Percentiles rank a stretch among this genome's conserved stretches.
These are phyloP conservation scores for Tetrapisispora pingtungensis DNA, from an alignment of 805 yeast species.

Conservation along the genomic window DNA sequence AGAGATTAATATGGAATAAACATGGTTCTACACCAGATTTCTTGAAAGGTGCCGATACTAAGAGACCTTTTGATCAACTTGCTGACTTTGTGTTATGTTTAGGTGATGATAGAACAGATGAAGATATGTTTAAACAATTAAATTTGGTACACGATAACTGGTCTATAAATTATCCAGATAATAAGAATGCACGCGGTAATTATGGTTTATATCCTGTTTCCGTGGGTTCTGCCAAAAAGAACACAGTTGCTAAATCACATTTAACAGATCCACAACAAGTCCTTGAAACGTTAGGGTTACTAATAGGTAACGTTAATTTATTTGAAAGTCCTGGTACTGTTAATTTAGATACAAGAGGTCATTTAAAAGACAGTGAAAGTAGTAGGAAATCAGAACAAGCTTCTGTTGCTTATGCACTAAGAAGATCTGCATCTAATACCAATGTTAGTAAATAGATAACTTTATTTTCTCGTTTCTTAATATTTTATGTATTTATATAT, in stretches of 20 bases:
- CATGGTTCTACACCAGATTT: slow-evolving; percentile 48
- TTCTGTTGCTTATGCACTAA: slow-evolving; percentile 20
- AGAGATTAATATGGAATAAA: slow-evolving; percentile 54
- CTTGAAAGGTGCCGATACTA: slow-evolving; percentile 26
- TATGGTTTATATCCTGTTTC: slow-evolving; percentile 76
- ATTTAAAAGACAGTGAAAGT: slow-evolving; percentile 37
- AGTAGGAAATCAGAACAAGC: slow-evolving; percentile 32
- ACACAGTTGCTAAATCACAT: slow-evolving; percentile 78
- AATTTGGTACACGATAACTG: slow-evolving; percentile 45
- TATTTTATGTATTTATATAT: slow-evolving; percentile 1
- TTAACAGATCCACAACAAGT: slow-evolving; percentile 77
- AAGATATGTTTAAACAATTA: slow-evolving; percentile 87
- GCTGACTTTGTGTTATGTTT: slow-evolving; percentile 84
- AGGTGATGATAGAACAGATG: slow-evolving; percentile 96
- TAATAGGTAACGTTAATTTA: slow-evolving; percentile 68
- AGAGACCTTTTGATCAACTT: slow-evolving; percentile 34
- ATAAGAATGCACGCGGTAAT: slow-evolving; percentile 38
- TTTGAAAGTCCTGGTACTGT: slow-evolving; percentile 73
- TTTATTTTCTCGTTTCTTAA: not conserved
- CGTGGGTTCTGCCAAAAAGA: slow-evolving; percentile 85
- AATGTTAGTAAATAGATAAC: not conserved
- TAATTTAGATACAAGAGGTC: slow-evolving; percentile 70
- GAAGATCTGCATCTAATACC: slow-evolving; percentile 12
- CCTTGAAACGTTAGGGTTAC: slow-evolving; percentile 68
- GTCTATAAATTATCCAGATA: slow-evolving; percentile 29